A percentile compares a stretch with the other conserved stretches of the same genome.
Evolutionary conservation across 2,329 filamentous ascomycete species (phyloP).

Genomic region (Colletotrichum sp.): DNA sequence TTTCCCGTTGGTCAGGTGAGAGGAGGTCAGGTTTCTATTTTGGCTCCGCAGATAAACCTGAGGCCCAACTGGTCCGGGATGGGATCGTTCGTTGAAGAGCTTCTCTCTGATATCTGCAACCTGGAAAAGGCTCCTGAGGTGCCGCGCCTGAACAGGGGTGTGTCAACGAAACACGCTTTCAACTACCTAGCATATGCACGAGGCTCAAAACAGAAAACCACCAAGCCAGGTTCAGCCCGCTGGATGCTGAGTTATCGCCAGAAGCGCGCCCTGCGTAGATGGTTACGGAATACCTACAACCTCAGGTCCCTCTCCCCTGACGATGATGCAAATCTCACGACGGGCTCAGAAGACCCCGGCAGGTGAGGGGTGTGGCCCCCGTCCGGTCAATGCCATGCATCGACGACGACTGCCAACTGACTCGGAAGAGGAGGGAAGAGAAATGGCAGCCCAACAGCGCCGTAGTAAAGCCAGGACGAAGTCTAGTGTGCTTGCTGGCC

Average conservation of each 20-base stretch:
- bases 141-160: background rate
- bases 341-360: background rate
- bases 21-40: background rate
- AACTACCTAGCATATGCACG: conserved; percentile 10
- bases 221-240: background rate
- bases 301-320: background rate
- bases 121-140: background rate
- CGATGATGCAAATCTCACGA: background rate
- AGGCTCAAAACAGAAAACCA: conserved; percentile 9
- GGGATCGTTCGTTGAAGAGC: background rate
- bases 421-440: background rate
- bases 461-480: background rate
- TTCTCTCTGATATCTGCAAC: background rate
- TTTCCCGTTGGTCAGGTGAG: background rate
- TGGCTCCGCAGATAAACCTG: background rate
- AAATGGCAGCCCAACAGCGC: background rate
- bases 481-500: background rate
- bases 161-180: background rate
- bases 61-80: background rate
- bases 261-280: background rate
- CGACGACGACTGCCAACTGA: background rate
- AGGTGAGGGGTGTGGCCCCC: background rate
- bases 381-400: background rate
- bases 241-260: background rate
- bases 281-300: background rate